Conservation (phyloP, 75 land plant species). For the Gnetum montanum region DNA sequence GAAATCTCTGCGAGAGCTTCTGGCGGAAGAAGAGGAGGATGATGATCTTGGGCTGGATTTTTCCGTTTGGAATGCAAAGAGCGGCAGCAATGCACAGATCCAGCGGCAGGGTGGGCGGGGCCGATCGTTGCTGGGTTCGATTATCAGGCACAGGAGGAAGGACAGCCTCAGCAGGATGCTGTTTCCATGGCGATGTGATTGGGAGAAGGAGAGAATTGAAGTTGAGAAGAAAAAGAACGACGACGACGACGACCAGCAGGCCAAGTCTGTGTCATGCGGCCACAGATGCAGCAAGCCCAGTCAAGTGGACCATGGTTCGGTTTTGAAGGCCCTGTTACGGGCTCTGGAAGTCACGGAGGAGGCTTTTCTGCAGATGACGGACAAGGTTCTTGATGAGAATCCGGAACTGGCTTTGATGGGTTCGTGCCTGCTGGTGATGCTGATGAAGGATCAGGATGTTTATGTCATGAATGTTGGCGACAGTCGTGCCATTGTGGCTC, state of each 20-base stretch:
- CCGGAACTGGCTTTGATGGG: conserved; percentile 98
- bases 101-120: conserved; percentile 14
- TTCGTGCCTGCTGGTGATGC: conserved; percentile 82
- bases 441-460: conserved; percentile 97
- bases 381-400: conserved; percentile 55
- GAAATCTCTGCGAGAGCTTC: conserved; percentile 27
- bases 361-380: conserved; percentile 86
- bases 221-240: conserved; percentile 15
- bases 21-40: conserved; percentile 38
- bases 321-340: conserved; percentile 61
- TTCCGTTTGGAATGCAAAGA: conserved; percentile 34
- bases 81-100: conserved; percentile 1
- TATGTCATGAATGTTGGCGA: conserved; percentile 99
- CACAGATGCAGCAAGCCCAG: conserved; percentile 28
- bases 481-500: conserved; percentile 95
- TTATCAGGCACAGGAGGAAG: conserved; percentile 34
- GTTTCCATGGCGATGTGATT: conserved; percentile 41
- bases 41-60: conserved; percentile 39
- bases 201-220: conserved; percentile 38
- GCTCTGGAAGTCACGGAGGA: conserved; percentile 75
- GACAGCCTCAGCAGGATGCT: conserved; percentile 24
- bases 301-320: conserved; percentile 57
- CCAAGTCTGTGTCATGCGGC: no score
- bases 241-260: conserved; percentile 2
- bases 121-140: conserved; percentile 28